A percentile compares a stretch with the other conserved stretches of the same genome.
Evolutionary conservation across 345 rosid species (phyloP).

Genomic region (Excoecaria cochinchinensis): DNA sequence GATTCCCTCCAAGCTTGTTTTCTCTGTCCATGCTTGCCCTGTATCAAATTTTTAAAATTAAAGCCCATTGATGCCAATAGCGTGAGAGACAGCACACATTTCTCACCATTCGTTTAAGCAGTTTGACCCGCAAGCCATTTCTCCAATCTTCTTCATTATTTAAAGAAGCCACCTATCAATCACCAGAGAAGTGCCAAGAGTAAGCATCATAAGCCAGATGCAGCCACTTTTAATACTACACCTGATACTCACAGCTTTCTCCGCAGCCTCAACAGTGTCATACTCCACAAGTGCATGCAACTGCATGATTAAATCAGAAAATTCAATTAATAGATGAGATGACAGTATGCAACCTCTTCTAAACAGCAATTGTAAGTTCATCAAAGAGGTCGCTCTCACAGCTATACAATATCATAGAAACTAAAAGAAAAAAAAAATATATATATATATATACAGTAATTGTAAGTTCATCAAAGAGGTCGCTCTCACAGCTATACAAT

Average conservation of each 20-base stretch:
- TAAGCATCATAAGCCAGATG: slow-evolving; percentile 13
- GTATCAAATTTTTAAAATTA: slow-evolving; percentile 16
- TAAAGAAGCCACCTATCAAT: slow-evolving; percentile 65
- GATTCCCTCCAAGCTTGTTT: slow-evolving; percentile 57
- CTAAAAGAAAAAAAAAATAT: too few species aligned
- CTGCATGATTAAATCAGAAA: slow-evolving; percentile 40
- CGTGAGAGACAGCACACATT: not conserved
- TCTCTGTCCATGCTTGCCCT: slow-evolving; percentile 64
- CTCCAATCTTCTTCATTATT: slow-evolving; percentile 89
- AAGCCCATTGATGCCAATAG: not conserved
- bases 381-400: not conserved
- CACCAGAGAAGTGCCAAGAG: slow-evolving; percentile 15
- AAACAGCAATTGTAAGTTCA: not conserved
- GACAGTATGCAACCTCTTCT: not conserved
- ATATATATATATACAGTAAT: too few species aligned
- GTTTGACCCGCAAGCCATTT: slow-evolving; percentile 86
- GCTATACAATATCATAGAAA: not conserved
- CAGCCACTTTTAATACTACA: not conserved
- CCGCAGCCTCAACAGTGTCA: slow-evolving; percentile 79
- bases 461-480: not conserved
- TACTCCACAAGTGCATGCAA: slow-evolving; percentile 85
- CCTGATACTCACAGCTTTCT: slow-evolving; percentile 70
- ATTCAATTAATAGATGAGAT: not conserved
- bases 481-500: not conserved
- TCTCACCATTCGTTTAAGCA: slow-evolving; percentile 62